These are phyloP conservation scores for Xylaria sp. DNA, from an alignment of 2,329 filamentous ascomycete genomes.

Conservation along the genomic window DNA sequence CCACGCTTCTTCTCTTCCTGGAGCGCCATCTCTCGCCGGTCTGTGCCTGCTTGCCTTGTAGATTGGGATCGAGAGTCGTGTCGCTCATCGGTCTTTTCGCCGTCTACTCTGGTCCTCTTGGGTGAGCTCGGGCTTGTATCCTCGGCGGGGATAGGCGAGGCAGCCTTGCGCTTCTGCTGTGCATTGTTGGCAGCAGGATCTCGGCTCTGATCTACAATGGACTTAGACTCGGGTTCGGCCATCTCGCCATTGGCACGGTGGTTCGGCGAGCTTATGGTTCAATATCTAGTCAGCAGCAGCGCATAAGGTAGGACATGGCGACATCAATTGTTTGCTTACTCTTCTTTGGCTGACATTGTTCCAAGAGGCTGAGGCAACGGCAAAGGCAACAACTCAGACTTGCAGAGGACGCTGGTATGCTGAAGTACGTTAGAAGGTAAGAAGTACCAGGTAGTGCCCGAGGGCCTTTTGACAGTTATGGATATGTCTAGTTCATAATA, in stretches of 20 bases:
- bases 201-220: constrained; percentile 28
- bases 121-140: constrained; percentile 43
- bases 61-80: constrained; percentile 27
- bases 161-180: constrained; percentile 51
- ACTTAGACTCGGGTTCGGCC: constrained; percentile 28
- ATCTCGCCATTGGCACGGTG: constrained; percentile 34
- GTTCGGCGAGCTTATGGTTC: constrained; percentile 37
- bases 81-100: constrained; percentile 37
- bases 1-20: constrained; percentile 85
- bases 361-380: constrained; percentile 1
- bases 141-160: constrained; percentile 37
- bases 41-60: constrained; percentile 38
- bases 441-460: constrained; percentile 14
- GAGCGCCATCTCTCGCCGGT: constrained; percentile 58
- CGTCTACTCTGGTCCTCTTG: constrained; percentile 43
- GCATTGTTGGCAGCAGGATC: constrained; percentile 23
- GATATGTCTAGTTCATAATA: constrained; percentile 25
- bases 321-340: constrained; percentile 36
- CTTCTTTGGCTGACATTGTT: constrained; percentile 41
- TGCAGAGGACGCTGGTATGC: constrained; percentile 28
- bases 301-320: constrained; percentile 1
- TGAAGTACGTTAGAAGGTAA: constrained; percentile 34
- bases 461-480: constrained; percentile 3
- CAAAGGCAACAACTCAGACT: constrained; percentile 2
- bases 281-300: constrained; percentile 27